Conservation (phyloP, 148 eudicot genomes). For the Diospyros lotus region DNA sequence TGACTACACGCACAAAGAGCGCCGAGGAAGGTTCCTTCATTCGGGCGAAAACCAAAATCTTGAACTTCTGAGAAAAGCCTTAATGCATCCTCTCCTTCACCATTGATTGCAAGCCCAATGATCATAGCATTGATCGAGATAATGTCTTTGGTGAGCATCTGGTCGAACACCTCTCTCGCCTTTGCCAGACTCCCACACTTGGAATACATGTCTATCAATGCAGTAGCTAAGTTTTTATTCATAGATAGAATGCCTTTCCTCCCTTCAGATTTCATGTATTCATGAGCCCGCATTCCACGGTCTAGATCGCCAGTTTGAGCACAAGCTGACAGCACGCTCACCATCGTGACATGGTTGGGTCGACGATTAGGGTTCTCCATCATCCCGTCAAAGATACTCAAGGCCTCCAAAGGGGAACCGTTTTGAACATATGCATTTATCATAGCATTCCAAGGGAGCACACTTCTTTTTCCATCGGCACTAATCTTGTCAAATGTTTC, state of each 20-base stretch:
- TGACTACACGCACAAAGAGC: constrained; percentile 70
- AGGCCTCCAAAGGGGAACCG: constrained; percentile 52
- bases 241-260: constrained; percentile 32
- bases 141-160: constrained; percentile 50
- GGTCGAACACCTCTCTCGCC: constrained; percentile 54
- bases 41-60: constrained; percentile 33
- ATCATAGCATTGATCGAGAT: constrained; percentile 73
- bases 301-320: constrained; percentile 73
- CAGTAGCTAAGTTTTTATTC: constrained; percentile 63
- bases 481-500: constrained; percentile 55
- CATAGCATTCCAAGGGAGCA: constrained; percentile 75
- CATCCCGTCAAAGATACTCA: constrained; percentile 50
- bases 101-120: constrained; percentile 80
- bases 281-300: constrained; percentile 63
- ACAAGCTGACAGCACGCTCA: constrained; percentile 76
- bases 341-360: constrained; percentile 47
- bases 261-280: constrained; percentile 46
- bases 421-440: constrained; percentile 67
- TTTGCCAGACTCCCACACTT: constrained; percentile 59
- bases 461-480: constrained; percentile 48
- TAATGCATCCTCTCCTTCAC: constrained; percentile 72
- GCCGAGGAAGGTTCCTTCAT: constrained; percentile 58
- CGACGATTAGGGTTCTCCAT: constrained; percentile 14
- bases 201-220: constrained; percentile 74
- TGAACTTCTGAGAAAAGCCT: constrained; percentile 39